phyloP scores from a whole-genome alignment of 1,284 basidiomycete species.

The Golubevia sp. region DNA sequence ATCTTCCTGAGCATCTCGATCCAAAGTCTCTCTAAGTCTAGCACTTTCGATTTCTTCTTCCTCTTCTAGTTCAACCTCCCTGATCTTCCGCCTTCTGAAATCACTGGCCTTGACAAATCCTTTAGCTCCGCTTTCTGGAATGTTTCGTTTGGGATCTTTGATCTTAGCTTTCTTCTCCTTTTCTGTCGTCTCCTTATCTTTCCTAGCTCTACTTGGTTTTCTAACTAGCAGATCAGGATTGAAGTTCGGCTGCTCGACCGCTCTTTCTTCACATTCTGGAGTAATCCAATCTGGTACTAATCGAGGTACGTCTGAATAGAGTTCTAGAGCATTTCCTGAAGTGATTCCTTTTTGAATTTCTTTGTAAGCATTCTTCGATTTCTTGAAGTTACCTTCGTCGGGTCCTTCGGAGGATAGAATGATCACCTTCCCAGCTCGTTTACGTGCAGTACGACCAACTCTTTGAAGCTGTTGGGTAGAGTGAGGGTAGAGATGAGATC shows the following conservation, averaged over 20 bases:
- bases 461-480: constrained; percentile 77
- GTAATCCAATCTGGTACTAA: constrained; percentile 78
- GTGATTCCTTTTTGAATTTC: constrained; percentile 88
- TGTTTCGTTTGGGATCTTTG: constrained; percentile 42
- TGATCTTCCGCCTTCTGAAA: constrained; percentile 16
- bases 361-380: constrained; percentile 83
- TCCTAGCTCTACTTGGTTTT: constrained; percentile 15
- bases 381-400: constrained; percentile 89
- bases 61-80: constrained; percentile 5
- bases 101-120: constrained; percentile 47
- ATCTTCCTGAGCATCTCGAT: no score
- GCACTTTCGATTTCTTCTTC: neutral
- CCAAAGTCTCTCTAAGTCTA: no score
- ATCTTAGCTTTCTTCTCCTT: constrained; percentile 16
- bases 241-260: constrained; percentile 66
- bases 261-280: constrained; percentile 78
- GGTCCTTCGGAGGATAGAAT: constrained; percentile 89
- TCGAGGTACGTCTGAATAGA: constrained; percentile 87
- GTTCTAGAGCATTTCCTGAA: constrained; percentile 81
- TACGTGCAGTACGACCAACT: constrained; percentile 91
- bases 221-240: constrained; percentile 42
- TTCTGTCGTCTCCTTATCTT: constrained; percentile 12
- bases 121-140: constrained; percentile 31
- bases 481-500: constrained; percentile 5
- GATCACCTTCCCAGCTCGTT: constrained; percentile 85